Evolutionary conservation across 805 yeast genomes (phyloP).

Genomic region (Candida mattraensis): DNA sequence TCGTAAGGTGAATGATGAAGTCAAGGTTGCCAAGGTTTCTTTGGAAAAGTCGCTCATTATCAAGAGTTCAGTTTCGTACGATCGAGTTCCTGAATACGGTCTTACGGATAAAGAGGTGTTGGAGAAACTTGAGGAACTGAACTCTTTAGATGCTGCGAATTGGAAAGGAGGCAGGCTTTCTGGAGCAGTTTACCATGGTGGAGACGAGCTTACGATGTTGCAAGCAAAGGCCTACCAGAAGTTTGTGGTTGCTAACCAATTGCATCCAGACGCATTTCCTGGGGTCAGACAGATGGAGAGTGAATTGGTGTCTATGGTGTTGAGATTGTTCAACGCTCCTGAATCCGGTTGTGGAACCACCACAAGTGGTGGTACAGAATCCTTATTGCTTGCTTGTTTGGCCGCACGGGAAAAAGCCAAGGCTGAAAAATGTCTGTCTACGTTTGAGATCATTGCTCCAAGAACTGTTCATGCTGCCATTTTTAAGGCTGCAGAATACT

Average conservation of each 20-base stretch:
- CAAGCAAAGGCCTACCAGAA: constrained; percentile 76
- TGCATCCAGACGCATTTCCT: constrained; percentile 97
- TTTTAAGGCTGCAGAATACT: constrained; percentile 89
- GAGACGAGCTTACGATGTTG: constrained; percentile 66
- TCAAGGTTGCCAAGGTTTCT: constrained; percentile 43
- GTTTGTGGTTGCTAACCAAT: constrained; percentile 87
- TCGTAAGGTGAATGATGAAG: constrained; percentile 59
- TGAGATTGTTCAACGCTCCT: constrained; percentile 81
- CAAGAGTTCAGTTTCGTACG: constrained; percentile 47
- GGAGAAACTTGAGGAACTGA: constrained; percentile 49
- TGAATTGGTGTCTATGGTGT: constrained; percentile 90
- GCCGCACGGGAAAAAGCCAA: constrained; percentile 82
- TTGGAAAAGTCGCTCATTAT: constrained; percentile 61
- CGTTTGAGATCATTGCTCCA: constrained; percentile 90
- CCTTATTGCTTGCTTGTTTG: constrained; percentile 78
- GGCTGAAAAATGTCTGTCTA: constrained; percentile 53
- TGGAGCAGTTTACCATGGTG: constrained; percentile 98
- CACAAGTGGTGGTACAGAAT: constrained; percentile 95
- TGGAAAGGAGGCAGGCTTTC: constrained; percentile 88
- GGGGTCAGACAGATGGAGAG: constrained; percentile 96
- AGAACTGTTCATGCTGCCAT: constrained; percentile 92
- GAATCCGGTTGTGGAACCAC: constrained; percentile 71
- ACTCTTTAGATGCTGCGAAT: constrained; percentile 55
- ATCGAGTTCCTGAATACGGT: constrained; percentile 60
- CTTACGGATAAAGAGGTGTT: constrained; percentile 46